Conservation (phyloP, 208 protist genomes). For the Porcisia deanei region DNA sequence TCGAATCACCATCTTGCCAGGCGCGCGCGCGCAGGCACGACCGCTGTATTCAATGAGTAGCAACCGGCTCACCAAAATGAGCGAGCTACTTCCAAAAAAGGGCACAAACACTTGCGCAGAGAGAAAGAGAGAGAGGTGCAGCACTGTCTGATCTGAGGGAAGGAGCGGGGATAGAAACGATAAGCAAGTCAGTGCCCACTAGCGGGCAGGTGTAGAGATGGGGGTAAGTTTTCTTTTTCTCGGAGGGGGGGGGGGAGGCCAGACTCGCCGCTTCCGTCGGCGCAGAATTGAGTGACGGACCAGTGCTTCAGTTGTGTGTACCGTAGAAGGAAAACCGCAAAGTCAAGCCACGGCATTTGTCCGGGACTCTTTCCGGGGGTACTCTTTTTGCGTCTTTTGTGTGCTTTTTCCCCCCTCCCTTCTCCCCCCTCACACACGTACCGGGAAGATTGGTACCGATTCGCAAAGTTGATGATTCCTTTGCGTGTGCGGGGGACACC, state of each 20-base stretch:
- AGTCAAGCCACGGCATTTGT: not conserved
- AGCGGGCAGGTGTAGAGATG: too few species aligned
- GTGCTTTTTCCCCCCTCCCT: not conserved
- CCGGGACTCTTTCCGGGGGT: not conserved
- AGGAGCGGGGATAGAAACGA: not conserved
- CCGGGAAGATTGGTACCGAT: not conserved
- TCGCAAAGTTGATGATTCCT: not conserved
- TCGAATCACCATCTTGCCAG: constrained; percentile 58
- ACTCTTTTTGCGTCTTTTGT: not conserved
- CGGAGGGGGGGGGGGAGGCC: not conserved
- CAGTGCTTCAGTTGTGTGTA: not conserved
- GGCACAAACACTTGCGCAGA: not conserved
- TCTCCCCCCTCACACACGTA: too few species aligned
- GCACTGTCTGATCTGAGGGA: too few species aligned
- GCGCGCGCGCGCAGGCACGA: not conserved
- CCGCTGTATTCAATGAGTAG: not conserved
- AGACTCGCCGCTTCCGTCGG: not conserved
- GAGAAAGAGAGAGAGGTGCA: not conserved
- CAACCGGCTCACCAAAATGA: not conserved
- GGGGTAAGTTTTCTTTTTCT: too few species aligned
- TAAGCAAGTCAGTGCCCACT: not conserved
- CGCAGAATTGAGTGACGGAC: not conserved
- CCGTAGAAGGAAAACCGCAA: not conserved
- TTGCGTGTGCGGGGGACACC: not conserved
- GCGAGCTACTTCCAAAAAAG: not conserved